Base-by-base conservation (phyloP, 2,329 filamentous ascomycete species). In the Aspergillus texensis region DNA sequence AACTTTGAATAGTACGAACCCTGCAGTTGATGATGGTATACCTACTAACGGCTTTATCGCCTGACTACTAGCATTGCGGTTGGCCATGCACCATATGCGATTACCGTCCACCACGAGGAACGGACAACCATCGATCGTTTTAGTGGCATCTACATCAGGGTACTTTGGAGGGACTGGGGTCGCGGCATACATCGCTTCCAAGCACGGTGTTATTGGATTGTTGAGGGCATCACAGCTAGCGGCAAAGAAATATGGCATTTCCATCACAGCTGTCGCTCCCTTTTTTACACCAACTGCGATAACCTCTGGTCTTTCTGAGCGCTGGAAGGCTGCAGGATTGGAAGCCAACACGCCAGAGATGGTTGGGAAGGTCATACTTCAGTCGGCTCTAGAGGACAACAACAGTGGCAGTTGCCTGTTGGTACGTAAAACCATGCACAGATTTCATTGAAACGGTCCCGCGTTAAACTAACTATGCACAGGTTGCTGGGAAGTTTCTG, bases 11-110 rank as follows among this genome's bases (percentile, higher is more conserved):
- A 41, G 39, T 41, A 41, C 3, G 39, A 6, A 41, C 19, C 39
- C 2, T 3, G 4, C 8, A 1, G 2, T 19, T 10, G 6, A 9
- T n/a, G 8, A 9, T n/a, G 8, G 3, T 41, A 41, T 3, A 4
- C 2, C 6, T 4, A 10, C 19, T 41, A 1, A 41, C 6, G 6
- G 3, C 1, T 1, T n/a, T n/a, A 41, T n/a, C 6, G 19, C 39
- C 16, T 9, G 19, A 41, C 39, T 41, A n/a, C 39, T 41, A 41
- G 39, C 39, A 41, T 41, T 41, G 39, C 39, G 39, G 8, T 16
- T 41, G 2, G 39, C 39, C 39, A 41, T 41, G 39, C 39, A 41
- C 39, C 39, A 41, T n/a, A 41, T 41, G 39, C 16, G 39, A 41
- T n/a, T 41, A 10, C 4, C 39, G 0, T 41, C 39, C 3, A n/a